Evolutionary conservation across 2,329 filamentous ascomycete genomes (phyloP).

Genomic region (Zymoseptoria crescenta): DNA sequence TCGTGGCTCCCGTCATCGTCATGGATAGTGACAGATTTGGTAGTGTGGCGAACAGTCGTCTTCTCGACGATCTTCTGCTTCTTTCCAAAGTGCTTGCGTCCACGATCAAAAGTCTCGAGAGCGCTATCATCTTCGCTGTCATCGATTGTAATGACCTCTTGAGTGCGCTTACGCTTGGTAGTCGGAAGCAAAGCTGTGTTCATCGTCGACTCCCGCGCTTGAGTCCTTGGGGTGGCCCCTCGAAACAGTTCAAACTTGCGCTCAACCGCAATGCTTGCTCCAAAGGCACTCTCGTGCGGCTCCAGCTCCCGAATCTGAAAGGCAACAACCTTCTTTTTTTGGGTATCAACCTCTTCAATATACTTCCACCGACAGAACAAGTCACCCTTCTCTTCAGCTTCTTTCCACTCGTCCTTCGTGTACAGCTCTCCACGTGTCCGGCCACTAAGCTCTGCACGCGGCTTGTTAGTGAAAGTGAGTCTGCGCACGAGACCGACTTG

Average conservation of each 20-base stretch:
- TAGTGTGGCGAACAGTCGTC: not conserved
- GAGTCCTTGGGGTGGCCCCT: not conserved
- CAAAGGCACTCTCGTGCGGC: not conserved
- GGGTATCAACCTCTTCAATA: conserved; percentile 11
- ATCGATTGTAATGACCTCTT: not conserved
- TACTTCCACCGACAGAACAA: conserved; percentile 49
- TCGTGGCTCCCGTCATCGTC: not conserved
- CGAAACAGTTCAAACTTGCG: not conserved
- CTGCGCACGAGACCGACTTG: conserved; percentile 5
- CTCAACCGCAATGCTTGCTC: not conserved
- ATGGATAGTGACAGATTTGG: conserved; percentile 33
- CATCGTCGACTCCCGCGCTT: not conserved
- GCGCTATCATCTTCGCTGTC: not conserved
- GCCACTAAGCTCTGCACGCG: conserved; percentile 32
- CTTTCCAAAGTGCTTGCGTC: not conserved
- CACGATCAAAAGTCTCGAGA: not conserved
- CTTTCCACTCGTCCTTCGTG: not conserved
- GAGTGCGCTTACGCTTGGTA: not conserved
- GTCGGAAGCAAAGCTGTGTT: not conserved
- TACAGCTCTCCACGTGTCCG: not conserved
- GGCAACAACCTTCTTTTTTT: not conserved
- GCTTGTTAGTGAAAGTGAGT: conserved; percentile 46
- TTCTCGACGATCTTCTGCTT: not conserved
- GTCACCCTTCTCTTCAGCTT: conserved; percentile 1
- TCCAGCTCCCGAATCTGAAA: not conserved